These are phyloP conservation scores for Xylaria sp. DNA, from an alignment of 2,329 filamentous ascomycete genomes.

Conservation along the genomic window DNA sequence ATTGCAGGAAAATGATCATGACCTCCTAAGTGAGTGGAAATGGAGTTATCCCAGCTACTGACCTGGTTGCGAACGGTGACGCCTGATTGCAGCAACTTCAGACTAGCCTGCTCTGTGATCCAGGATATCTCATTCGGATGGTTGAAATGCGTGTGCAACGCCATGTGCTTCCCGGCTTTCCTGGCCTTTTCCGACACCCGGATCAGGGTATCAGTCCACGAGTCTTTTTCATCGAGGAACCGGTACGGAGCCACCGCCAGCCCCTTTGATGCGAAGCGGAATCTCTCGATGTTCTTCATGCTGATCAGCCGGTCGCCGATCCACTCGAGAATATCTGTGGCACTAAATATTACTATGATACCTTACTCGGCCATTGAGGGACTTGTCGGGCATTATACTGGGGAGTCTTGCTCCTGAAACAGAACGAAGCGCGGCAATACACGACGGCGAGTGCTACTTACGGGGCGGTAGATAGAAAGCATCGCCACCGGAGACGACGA, in stretches of 20 bases:
- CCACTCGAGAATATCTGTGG: constrained; percentile 46
- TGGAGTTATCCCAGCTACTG: background rate
- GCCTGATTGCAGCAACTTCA: constrained; percentile 51
- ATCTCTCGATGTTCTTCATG: constrained; percentile 60
- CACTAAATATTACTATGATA: background rate
- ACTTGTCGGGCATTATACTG: background rate
- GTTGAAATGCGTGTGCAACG: constrained; percentile 68
- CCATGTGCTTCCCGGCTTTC: constrained; percentile 59
- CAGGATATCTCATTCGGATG: constrained; percentile 65
- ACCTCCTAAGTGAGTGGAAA: background rate
- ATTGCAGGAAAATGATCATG: background rate
- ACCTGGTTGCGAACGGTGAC: constrained; percentile 61
- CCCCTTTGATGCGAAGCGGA: constrained; percentile 65
- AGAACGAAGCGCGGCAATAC: background rate
- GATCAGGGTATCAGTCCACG: constrained; percentile 57
- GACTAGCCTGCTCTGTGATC: constrained; percentile 56
- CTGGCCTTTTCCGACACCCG: constrained; percentile 53
- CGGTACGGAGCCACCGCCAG: constrained; percentile 61
- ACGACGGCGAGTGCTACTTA: background rate
- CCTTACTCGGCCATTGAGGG: background rate
- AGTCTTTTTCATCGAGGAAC: constrained; percentile 54
- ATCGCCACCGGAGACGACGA: constrained; percentile 67
- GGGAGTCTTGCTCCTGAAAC: background rate
- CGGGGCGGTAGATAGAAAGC: constrained; percentile 57
- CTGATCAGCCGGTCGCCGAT: constrained; percentile 59